Percentiles rank a stretch among this genome's conserved stretches.
Conservation (phyloP, 2,329 filamentous ascomycete species). For the Fusarium sp. region DNA sequence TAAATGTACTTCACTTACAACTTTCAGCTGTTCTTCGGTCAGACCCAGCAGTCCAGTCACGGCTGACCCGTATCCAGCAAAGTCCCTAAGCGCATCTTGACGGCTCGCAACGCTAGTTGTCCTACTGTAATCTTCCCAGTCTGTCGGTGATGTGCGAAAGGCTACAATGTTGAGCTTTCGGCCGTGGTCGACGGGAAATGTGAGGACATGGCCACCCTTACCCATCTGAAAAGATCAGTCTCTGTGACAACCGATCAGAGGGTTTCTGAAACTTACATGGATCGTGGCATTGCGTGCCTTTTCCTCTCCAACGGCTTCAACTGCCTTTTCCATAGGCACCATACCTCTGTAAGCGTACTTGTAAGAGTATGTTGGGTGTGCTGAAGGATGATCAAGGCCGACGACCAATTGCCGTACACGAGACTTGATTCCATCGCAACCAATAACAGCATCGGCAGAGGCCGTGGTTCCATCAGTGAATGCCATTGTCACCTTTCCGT, state of each 20-base stretch:
- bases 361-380: conserved; percentile 58
- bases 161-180: conserved; percentile 67
- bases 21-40: conserved; percentile 40
- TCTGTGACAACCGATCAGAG: too few relatives aligned
- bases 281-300: conserved; percentile 45
- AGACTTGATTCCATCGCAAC: conserved; percentile 74
- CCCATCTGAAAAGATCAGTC: conserved; percentile 48
- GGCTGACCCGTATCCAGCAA: conserved; percentile 46
- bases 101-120: conserved; percentile 33
- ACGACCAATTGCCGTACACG: conserved; percentile 61
- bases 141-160: conserved; percentile 46
- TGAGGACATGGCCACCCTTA: conserved; percentile 64
- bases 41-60: conserved; percentile 46
- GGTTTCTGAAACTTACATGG: conserved; percentile 25
- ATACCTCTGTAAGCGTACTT: conserved; percentile 67
- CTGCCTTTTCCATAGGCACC: conserved; percentile 61
- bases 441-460: conserved; percentile 58
- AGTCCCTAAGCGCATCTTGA: conserved; percentile 49
- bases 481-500: conserved; percentile 42
- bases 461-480: conserved; percentile 54
- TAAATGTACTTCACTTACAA: conserved; percentile 25
- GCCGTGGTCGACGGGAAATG: conserved; percentile 67
- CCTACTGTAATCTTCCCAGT: conserved; percentile 41
- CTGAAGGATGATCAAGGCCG: conserved; percentile 51
- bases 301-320: conserved; percentile 56